These are phyloP conservation scores for Dictyostelium capitatum DNA, from an alignment of 78 protist species.

Conservation along the genomic window DNA sequence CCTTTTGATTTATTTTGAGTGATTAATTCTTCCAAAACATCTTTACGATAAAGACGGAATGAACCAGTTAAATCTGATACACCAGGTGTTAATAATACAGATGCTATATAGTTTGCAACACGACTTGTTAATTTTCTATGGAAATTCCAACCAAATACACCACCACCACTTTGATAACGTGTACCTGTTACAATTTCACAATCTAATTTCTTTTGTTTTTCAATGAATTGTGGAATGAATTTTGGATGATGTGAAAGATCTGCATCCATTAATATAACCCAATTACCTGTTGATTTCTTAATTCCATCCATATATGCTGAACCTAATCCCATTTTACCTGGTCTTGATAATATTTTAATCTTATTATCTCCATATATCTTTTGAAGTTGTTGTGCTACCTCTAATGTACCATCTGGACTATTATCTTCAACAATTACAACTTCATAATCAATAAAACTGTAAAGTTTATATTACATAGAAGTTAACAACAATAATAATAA, in stretches of 20 bases:
- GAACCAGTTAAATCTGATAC: conserved; percentile 95
- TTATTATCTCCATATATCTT: conserved; percentile 85
- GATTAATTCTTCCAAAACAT: conserved; percentile 87
- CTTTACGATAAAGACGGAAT: conserved; percentile 91
- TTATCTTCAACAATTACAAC: conserved; percentile 94
- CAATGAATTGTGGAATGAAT: conserved; percentile 93
- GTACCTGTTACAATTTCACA: conserved; percentile 96
- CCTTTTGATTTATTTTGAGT: conserved; percentile 87
- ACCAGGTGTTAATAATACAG: conserved; percentile 83
- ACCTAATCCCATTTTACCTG: conserved; percentile 95
- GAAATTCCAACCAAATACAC: conserved; percentile 95
- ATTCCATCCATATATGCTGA: conserved; percentile 92
- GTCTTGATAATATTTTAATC: conserved; percentile 80
- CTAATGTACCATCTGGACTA: conserved; percentile 93
- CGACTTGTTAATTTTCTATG: conserved; percentile 86
- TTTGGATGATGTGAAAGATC: conserved; percentile 97
- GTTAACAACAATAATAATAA: too few species aligned
- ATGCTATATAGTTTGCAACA: conserved; percentile 93
- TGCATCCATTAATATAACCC: conserved; percentile 95
- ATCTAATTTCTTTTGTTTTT: conserved; percentile 82
- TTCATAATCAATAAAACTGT: conserved; percentile 87
- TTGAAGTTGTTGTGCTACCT: conserved; percentile 90
- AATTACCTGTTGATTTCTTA: conserved; percentile 91
- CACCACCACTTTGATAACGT: conserved; percentile 91
- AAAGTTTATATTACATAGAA: too few species aligned